phyloP scores from a whole-genome alignment of 2,329 filamentous ascomycete genomes.

The Colletotrichum gigasporum region DNA sequence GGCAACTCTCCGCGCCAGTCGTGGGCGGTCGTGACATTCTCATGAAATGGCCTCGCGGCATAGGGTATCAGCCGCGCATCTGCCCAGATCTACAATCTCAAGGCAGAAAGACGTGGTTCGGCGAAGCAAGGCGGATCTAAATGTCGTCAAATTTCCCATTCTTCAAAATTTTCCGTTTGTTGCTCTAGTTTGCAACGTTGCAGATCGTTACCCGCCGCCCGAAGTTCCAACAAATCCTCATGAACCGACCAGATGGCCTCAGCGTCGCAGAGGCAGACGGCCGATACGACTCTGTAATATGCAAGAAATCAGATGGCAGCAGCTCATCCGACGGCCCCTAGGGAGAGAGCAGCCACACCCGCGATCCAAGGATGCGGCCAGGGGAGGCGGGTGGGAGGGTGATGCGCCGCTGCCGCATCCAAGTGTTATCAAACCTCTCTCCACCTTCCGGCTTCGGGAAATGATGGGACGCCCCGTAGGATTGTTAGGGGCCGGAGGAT shows the following conservation, averaged over 20 bases:
- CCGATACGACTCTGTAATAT: constrained; percentile 15
- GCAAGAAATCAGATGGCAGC: constrained; percentile 26
- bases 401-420: constrained; percentile 3
- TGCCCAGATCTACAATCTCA: too few species aligned
- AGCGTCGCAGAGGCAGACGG: neutral
- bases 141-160: too few species aligned
- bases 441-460: neutral
- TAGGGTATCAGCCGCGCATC: too few species aligned
- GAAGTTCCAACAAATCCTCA: neutral
- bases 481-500: too few species aligned
- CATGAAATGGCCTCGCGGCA: neutral
- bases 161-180: too few species aligned
- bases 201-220: neutral
- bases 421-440: neutral
- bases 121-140: too few species aligned
- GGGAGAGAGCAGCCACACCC: neutral
- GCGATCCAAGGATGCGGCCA: too few species aligned
- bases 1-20: neutral
- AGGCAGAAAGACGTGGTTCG: too few species aligned
- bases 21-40: neutral
- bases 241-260: neutral
- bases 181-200: constrained; percentile 24
- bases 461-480: neutral
- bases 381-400: neutral
- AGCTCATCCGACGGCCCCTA: neutral